Evolutionary conservation across 2,329 filamentous ascomycete species (phyloP).

Genomic region (Botrytis cinerea): DNA sequence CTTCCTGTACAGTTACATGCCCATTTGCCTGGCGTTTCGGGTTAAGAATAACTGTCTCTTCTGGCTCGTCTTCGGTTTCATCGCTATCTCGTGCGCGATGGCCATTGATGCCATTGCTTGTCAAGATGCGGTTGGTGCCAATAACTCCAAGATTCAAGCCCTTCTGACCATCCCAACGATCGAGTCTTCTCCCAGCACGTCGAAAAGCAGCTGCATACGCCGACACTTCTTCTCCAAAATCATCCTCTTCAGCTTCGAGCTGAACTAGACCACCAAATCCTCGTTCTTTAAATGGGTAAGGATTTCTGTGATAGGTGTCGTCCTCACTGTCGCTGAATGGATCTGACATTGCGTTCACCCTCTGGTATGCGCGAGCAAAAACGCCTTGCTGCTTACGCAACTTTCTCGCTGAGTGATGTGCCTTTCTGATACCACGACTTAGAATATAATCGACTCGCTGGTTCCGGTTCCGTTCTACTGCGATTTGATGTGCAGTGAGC

Average conservation of each 20-base stretch:
- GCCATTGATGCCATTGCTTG: slow-evolving; percentile 32
- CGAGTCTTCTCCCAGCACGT: slow-evolving; percentile 63
- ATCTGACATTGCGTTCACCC: slow-evolving; percentile 58
- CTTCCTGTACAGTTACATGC: slow-evolving; percentile 26
- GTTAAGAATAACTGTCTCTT: slow-evolving; percentile 42
- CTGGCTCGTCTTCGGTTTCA: slow-evolving; percentile 43
- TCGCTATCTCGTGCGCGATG: slow-evolving; percentile 35
- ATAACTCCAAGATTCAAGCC: slow-evolving; percentile 38
- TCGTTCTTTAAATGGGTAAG: slow-evolving; percentile 52
- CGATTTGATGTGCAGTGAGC: slow-evolving; percentile 78
- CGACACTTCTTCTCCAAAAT: slow-evolving; percentile 74
- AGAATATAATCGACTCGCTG: slow-evolving; percentile 82
- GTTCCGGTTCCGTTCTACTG: slow-evolving; percentile 75
- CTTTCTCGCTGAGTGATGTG: slow-evolving; percentile 65
- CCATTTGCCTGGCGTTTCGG: slow-evolving; percentile 45
- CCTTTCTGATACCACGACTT: slow-evolving; percentile 68
- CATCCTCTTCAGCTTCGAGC: slow-evolving; percentile 63
- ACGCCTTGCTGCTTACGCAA: slow-evolving; percentile 64
- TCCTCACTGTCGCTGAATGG: slow-evolving; percentile 64
- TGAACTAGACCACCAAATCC: slow-evolving; percentile 66
- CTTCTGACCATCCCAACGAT: slow-evolving; percentile 63
- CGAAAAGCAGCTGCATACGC: slow-evolving; percentile 67
- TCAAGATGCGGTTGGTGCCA: slow-evolving; percentile 37
- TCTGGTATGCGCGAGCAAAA: slow-evolving; percentile 65
- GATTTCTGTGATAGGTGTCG: slow-evolving; percentile 49